Percentiles rank a stretch among this genome's conserved stretches.
phyloP scores from a whole-genome alignment of 1,284 basidiomycete genomes.

The Leccinum ponderosum region DNA sequence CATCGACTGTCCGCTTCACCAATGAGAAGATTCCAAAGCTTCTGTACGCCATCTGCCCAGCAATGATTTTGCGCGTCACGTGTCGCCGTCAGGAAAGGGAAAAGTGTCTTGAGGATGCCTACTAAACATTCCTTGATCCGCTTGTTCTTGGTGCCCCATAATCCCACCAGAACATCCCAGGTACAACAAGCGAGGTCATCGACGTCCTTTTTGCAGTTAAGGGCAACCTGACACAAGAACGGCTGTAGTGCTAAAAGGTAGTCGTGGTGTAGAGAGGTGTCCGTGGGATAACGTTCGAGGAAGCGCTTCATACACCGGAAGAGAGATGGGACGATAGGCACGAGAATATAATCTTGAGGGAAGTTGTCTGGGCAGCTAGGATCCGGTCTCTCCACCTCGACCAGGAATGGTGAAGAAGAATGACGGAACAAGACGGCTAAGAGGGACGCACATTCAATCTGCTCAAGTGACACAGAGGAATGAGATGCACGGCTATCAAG shows the following conservation, averaged over 20 bases:
- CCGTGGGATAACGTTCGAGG: constrained; percentile 60
- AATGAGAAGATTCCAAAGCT: constrained; percentile 54
- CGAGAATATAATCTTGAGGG: constrained; percentile 17
- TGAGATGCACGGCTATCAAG: constrained; percentile 18
- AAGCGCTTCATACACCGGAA: constrained; percentile 69
- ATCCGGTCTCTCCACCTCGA: constrained; percentile 30
- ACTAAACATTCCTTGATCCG: constrained; percentile 68
- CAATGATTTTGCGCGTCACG: constrained; percentile 19
- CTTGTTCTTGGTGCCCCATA: constrained; percentile 80
- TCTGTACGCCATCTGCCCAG: constrained; percentile 46
- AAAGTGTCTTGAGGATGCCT: constrained; percentile 64
- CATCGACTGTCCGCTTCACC: constrained; percentile 65
- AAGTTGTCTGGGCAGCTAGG: constrained; percentile 22
- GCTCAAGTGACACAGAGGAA: constrained; percentile 53
- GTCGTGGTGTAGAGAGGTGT: constrained; percentile 76
- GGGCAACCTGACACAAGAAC: constrained; percentile 67
- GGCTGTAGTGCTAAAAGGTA: constrained; percentile 69
- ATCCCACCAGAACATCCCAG: constrained; percentile 63
- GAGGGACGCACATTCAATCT: constrained; percentile 70
- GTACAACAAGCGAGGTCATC: constrained; percentile 56
- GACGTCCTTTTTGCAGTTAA: constrained; percentile 67
- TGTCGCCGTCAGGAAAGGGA: constrained; percentile 64
- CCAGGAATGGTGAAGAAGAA: constrained; percentile 56
- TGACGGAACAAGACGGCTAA: constrained; percentile 67
- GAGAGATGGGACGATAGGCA: constrained; percentile 48